These are phyloP conservation scores for Malassezia caprae DNA, from an alignment of 1,284 basidiomycete species.

Conservation along the genomic window DNA sequence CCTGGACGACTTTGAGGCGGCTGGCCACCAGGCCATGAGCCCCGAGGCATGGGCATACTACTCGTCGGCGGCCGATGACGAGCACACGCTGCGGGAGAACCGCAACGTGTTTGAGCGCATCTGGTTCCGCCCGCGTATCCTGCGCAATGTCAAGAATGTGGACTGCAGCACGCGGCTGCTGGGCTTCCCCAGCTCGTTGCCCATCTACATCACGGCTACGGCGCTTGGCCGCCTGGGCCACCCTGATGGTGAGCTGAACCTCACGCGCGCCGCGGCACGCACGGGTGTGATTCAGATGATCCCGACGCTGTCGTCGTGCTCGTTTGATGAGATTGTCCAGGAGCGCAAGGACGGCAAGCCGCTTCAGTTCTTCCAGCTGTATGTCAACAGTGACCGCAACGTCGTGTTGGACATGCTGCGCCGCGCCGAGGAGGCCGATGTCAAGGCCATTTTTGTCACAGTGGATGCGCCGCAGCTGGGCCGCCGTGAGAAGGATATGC, in stretches of 20 bases:
- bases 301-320: slow-evolving; percentile 45
- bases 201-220: slow-evolving; percentile 65
- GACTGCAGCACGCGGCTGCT: slow-evolving; percentile 54
- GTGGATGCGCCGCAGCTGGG: slow-evolving; percentile 79
- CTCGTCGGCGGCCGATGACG: slow-evolving; percentile 54
- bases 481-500: slow-evolving; percentile 68
- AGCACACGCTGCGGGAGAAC: slow-evolving; percentile 62
- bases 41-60: slow-evolving; percentile 48
- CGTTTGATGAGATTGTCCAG: slow-evolving; percentile 59
- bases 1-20: slow-evolving; percentile 74
- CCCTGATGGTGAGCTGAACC: slow-evolving; percentile 81
- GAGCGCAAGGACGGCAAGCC: slow-evolving; percentile 55
- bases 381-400: slow-evolving; percentile 66
- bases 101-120: slow-evolving; percentile 77
- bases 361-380: slow-evolving; percentile 54
- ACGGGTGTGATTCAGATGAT: slow-evolving; percentile 65
- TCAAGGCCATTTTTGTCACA: slow-evolving; percentile 73
- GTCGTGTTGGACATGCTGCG: slow-evolving; percentile 63
- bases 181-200: slow-evolving; percentile 20
- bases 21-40: slow-evolving; percentile 35
- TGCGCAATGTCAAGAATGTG: slow-evolving; percentile 70
- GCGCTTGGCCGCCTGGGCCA: slow-evolving; percentile 85
- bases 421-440: slow-evolving; percentile 63
- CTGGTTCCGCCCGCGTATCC: slow-evolving; percentile 83
- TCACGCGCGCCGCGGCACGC: slow-evolving; percentile 64